Percentiles rank a stretch among this genome's conserved stretches.
Conservation (phyloP, 768 basidiomycete species). For the Mycena polygramma region DNA sequence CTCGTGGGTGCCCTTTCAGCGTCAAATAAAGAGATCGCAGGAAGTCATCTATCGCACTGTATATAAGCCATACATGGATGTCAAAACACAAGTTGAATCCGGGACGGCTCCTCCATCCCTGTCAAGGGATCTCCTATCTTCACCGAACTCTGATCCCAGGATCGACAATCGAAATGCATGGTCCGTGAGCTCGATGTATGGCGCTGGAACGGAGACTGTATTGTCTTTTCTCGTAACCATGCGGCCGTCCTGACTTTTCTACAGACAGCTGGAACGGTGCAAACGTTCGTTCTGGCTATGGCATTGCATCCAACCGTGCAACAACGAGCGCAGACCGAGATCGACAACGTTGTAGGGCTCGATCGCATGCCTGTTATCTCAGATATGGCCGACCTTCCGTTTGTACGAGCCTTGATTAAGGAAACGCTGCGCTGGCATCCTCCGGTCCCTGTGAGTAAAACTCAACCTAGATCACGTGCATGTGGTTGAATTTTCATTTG, state of each 20-base stretch:
- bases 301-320: slow-evolving; percentile 35
- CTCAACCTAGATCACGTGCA: neutral
- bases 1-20: slow-evolving; percentile 42
- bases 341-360: slow-evolving; percentile 36
- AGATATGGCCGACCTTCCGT: slow-evolving; percentile 32
- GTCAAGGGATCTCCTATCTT: slow-evolving; percentile 1
- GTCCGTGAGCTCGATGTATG: neutral
- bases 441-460: slow-evolving; percentile 40
- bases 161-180: neutral
- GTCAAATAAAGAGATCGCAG: slow-evolving; percentile 21
- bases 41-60: slow-evolving; percentile 28
- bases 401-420: slow-evolving; percentile 33
- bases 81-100: slow-evolving; percentile 34
- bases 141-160: neutral
- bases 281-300: slow-evolving; percentile 38
- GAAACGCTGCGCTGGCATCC: slow-evolving; percentile 39
- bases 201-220: slow-evolving; percentile 12
- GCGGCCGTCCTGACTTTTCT: neutral
- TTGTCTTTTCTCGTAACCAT: neutral
- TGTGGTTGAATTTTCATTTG: neutral
- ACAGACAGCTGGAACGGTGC: slow-evolving; percentile 31
- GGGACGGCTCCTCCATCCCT: slow-evolving; percentile 35
- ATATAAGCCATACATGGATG: slow-evolving; percentile 36
- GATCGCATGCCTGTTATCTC: slow-evolving; percentile 12
- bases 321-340: slow-evolving; percentile 35